Percentiles rank a stretch among this genome's conserved stretches.
Evolutionary conservation across 768 basidiomycete species (phyloP).

Genomic region (Boletus rubescentipes): DNA sequence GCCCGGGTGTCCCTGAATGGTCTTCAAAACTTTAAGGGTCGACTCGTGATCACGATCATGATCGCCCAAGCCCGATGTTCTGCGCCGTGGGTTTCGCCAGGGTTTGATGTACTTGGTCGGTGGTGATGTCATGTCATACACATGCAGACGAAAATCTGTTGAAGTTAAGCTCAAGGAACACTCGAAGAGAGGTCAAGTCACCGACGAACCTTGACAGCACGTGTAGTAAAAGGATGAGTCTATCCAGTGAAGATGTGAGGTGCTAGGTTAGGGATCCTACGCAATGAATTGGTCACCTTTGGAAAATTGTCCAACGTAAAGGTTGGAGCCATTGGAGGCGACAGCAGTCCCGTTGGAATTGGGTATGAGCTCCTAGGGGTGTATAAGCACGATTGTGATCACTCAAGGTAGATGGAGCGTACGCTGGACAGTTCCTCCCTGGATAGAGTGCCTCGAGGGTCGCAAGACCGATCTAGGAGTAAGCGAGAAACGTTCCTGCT

Average conservation of each 20-base stretch:
- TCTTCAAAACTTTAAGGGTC: conserved; percentile 53
- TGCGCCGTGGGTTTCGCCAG: conserved; percentile 13
- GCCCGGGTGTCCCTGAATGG: conserved; percentile 72
- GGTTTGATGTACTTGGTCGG: conserved; percentile 25
- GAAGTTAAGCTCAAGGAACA: not conserved
- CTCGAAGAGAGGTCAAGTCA: not conserved
- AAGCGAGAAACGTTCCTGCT: conserved; percentile 48
- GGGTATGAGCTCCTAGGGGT: conserved; percentile 63
- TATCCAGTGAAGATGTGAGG: conserved; percentile 27
- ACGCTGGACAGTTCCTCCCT: conserved; percentile 61
- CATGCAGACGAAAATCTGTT: conserved; percentile 84
- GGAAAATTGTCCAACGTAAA: conserved; percentile 86
- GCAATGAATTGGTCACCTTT: conserved; percentile 42
- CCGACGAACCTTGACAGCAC: conserved; percentile 68
- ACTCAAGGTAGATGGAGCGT: conserved; percentile 22
- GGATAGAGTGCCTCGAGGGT: conserved; percentile 33
- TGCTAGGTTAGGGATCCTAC: not conserved
- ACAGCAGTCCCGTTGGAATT: conserved; percentile 82
- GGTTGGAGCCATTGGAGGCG: conserved; percentile 65
- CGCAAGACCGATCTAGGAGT: conserved; percentile 43
- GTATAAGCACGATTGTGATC: not conserved
- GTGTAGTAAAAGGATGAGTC: conserved; percentile 94
- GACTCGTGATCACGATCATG: conserved; percentile 45
- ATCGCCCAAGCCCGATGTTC: conserved; percentile 22
- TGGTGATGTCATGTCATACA: conserved; percentile 75